phyloP scores from a whole-genome alignment of 768 basidiomycete species.

The Amanita pallidorosea region DNA sequence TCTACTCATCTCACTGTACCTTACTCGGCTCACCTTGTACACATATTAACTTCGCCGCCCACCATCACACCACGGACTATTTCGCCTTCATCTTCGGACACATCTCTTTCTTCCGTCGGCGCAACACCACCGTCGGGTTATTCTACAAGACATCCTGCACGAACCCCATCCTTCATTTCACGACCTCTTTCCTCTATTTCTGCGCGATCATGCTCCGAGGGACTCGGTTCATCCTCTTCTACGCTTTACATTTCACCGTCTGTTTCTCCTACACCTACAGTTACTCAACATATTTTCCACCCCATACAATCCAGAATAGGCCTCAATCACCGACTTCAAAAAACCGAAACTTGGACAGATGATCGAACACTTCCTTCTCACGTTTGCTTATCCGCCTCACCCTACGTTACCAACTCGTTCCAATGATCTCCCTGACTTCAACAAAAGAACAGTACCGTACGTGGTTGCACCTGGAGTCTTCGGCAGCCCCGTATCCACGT shows the following conservation, averaged over 20 bases:
- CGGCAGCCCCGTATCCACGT: not conserved
- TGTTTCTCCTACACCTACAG: not conserved
- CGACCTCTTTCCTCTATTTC: not conserved
- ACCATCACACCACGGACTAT: not conserved
- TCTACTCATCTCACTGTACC: not conserved
- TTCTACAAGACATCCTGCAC: not conserved
- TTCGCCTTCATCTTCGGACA: not conserved
- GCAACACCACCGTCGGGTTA: not conserved
- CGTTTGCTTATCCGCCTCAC: conserved; percentile 20
- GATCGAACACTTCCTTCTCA: conserved; percentile 27
- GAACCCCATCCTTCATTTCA: not conserved
- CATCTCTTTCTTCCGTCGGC: not conserved
- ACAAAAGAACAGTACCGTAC: conserved; percentile 13
- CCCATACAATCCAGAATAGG: not conserved
- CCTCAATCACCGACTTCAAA: conserved; percentile 2
- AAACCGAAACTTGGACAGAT: conserved; percentile 25
- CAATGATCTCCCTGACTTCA: not conserved
- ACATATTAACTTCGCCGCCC: conserved; percentile 4
- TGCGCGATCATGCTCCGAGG: not conserved
- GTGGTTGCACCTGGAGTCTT: conserved; percentile 15
- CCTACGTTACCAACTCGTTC: not conserved
- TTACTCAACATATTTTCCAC: not conserved
- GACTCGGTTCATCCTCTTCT: not conserved
- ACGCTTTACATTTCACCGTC: conserved; percentile 3
- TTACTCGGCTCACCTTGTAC: conserved; percentile 6